These are phyloP conservation scores for Dothideomycetes sp. DNA, from an alignment of 2,329 filamentous ascomycete species.

Conservation along the genomic window DNA sequence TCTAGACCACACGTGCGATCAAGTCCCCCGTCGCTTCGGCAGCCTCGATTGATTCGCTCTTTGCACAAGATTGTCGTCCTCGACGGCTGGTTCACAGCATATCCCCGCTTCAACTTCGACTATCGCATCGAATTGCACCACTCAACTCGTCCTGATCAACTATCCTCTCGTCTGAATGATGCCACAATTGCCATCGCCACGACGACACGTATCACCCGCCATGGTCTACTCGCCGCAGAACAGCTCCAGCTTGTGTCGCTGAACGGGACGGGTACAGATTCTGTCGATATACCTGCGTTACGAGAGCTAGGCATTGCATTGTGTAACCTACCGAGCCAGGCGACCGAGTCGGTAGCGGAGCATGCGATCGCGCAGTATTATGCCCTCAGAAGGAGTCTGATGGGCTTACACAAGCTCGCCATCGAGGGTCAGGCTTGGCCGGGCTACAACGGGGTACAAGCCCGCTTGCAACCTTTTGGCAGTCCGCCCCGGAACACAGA, in stretches of 20 bases:
- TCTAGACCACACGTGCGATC: too few species aligned
- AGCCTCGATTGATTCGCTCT: slow-evolving; percentile 21
- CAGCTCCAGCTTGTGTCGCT: slow-evolving; percentile 37
- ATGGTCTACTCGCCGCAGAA: slow-evolving; percentile 32
- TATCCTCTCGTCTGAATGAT: slow-evolving; percentile 35
- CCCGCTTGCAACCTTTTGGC: too few species aligned
- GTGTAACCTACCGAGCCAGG: slow-evolving; percentile 38
- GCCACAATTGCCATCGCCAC: slow-evolving; percentile 40
- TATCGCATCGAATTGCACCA: too few species aligned
- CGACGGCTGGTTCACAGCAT: slow-evolving; percentile 34
- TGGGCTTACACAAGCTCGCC: slow-evolving; percentile 35
- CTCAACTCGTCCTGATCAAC: slow-evolving; percentile 25
- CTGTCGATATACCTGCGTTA: slow-evolving; percentile 37
- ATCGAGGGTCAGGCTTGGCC: slow-evolving; percentile 22
- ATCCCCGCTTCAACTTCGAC: too few species aligned
- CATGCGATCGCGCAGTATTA: slow-evolving; percentile 40
- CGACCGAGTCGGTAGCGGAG: slow-evolving; percentile 36
- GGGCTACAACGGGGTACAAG: too few species aligned
- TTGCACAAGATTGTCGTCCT: slow-evolving; percentile 40
- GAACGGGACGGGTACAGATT: slow-evolving; percentile 40
- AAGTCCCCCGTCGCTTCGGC: too few species aligned
- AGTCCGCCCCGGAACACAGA: too few species aligned
- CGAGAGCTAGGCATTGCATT: slow-evolving; percentile 37
- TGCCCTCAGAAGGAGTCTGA: slow-evolving; percentile 27
- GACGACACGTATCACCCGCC: slow-evolving; percentile 32